Percentiles rank a stretch among this genome's conserved stretches.
Evolutionary conservation across 192 early-diverging fungal genomes (phyloP).

Genomic region (Coemansia sp.): DNA sequence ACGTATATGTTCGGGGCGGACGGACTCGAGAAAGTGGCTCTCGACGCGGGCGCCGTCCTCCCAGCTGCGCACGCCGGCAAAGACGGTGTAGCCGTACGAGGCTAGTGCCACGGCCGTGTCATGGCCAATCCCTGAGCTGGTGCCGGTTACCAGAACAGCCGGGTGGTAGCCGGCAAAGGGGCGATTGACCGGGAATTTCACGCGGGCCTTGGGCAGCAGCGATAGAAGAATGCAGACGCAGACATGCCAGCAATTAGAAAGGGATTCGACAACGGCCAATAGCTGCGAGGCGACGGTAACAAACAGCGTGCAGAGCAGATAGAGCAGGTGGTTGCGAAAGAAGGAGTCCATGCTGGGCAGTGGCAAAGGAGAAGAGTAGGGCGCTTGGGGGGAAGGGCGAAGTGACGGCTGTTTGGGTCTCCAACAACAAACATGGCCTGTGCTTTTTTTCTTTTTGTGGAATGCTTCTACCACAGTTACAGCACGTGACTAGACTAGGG

Average conservation of each 20-base stretch:
- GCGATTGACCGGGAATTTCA: slow-evolving; percentile 27
- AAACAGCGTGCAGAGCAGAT: slow-evolving; percentile 43
- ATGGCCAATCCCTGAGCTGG: slow-evolving; percentile 55
- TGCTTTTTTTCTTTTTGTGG: too few species aligned
- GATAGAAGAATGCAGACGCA: slow-evolving; percentile 36
- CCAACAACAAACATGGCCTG: background rate
- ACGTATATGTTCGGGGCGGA: slow-evolving; percentile 16
- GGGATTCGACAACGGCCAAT: slow-evolving; percentile 36
- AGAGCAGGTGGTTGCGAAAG: slow-evolving; percentile 51
- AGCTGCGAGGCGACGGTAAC: slow-evolving; percentile 30
- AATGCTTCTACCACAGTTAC: background rate
- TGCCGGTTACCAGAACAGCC: slow-evolving; percentile 54
- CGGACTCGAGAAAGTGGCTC: slow-evolving; percentile 32
- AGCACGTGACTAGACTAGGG: background rate
- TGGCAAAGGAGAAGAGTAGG: slow-evolving; percentile 5
- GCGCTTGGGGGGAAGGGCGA: background rate
- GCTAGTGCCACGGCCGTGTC: slow-evolving; percentile 54
- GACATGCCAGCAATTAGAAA: slow-evolving; percentile 53
- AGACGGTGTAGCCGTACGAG: slow-evolving; percentile 52
- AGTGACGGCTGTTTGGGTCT: background rate
- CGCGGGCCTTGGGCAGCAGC: slow-evolving; percentile 50
- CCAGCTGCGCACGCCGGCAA: slow-evolving; percentile 54
- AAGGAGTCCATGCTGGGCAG: slow-evolving; percentile 37
- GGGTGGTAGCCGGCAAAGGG: slow-evolving; percentile 40
- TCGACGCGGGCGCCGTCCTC: slow-evolving; percentile 52